Evolutionary conservation across 2,329 filamentous ascomycete species (phyloP).

Genomic region (Sclerotiophoma versabilis): DNA sequence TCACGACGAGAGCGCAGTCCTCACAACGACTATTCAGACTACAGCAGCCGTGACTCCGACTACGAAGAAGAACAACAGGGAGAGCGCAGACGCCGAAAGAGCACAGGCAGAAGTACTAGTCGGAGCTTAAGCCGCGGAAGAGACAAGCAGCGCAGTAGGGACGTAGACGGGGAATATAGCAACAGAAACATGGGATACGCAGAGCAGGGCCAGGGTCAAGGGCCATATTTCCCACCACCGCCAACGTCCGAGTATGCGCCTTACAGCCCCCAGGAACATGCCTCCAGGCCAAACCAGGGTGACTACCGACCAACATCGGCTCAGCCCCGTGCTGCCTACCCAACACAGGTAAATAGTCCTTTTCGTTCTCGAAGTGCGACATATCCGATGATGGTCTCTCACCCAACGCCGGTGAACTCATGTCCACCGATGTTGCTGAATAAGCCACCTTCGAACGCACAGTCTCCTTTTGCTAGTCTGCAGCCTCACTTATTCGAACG

Average conservation of each 20-base stretch:
- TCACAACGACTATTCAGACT: slow-evolving; percentile 37
- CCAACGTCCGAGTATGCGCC: slow-evolving; percentile 44
- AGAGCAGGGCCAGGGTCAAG: slow-evolving; percentile 32
- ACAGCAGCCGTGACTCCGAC: slow-evolving; percentile 40
- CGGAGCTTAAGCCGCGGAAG: slow-evolving; percentile 41
- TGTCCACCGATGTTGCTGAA: slow-evolving; percentile 33
- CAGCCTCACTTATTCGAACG: slow-evolving; percentile 26
- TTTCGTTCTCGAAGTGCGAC: slow-evolving; percentile 42
- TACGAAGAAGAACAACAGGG: slow-evolving; percentile 38
- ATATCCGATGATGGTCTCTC: slow-evolving; percentile 30
- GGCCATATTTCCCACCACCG: slow-evolving; percentile 43
- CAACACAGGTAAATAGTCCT: slow-evolving; percentile 47
- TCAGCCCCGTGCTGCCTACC: slow-evolving; percentile 38
- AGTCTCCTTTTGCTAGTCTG: slow-evolving; percentile 23
- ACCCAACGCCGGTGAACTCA: slow-evolving; percentile 28
- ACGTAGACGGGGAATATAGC: slow-evolving; percentile 36
- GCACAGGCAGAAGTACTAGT: slow-evolving; percentile 31
- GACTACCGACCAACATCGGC: slow-evolving; percentile 33
- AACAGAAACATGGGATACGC: slow-evolving; percentile 37
- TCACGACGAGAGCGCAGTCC: slow-evolving; percentile 39
- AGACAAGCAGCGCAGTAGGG: slow-evolving; percentile 31
- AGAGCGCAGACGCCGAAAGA: slow-evolving; percentile 37
- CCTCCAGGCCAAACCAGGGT: slow-evolving; percentile 29
- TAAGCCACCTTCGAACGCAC: slow-evolving; percentile 27
- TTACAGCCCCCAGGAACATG: slow-evolving; percentile 48